Percentiles rank a stretch among this genome's conserved stretches.
Evolutionary conservation across 306 rosid genomes (phyloP).

Genomic region (Trifolium subterraneum): DNA sequence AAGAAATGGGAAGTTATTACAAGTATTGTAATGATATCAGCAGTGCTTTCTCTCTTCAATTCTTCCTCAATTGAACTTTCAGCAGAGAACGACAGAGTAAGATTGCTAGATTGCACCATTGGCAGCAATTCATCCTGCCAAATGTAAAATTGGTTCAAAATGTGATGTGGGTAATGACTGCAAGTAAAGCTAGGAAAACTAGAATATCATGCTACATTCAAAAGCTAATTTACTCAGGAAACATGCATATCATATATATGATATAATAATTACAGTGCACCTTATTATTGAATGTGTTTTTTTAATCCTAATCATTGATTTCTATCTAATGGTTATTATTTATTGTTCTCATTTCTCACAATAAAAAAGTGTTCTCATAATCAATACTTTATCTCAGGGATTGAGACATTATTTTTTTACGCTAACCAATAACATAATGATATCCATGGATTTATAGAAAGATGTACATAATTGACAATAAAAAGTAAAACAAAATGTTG

Average conservation of each 20-base stretch:
- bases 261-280: too few species aligned
- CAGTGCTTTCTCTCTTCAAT: slow-evolving; percentile 95
- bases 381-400: background rate
- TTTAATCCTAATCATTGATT: too few species aligned
- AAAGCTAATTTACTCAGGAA: slow-evolving; percentile 17
- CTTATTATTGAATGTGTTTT: too few species aligned
- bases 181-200: slow-evolving; percentile 28
- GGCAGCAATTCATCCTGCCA: slow-evolving; percentile 89
- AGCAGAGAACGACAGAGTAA: slow-evolving; percentile 83
- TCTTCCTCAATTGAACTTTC: slow-evolving; percentile 98
- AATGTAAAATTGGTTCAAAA: slow-evolving; percentile 43
- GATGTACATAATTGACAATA: slow-evolving; percentile 2
- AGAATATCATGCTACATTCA: slow-evolving; percentile 26
- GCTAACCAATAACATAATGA: slow-evolving; percentile 20
- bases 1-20: slow-evolving; percentile 55
- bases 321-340: too few species aligned
- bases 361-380: too few species aligned
- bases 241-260: background rate
- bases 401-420: slow-evolving; percentile 1
- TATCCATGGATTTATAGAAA: slow-evolving; percentile 28
- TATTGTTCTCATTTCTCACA: too few species aligned
- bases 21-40: slow-evolving; percentile 85
- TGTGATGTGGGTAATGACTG: slow-evolving; percentile 1
- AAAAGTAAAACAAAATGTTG: slow-evolving; percentile 29
- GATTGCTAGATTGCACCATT: slow-evolving; percentile 78